These are phyloP conservation scores for Cerrena zonata DNA, from an alignment of 1,284 basidiomycete genomes.

Conservation along the genomic window DNA sequence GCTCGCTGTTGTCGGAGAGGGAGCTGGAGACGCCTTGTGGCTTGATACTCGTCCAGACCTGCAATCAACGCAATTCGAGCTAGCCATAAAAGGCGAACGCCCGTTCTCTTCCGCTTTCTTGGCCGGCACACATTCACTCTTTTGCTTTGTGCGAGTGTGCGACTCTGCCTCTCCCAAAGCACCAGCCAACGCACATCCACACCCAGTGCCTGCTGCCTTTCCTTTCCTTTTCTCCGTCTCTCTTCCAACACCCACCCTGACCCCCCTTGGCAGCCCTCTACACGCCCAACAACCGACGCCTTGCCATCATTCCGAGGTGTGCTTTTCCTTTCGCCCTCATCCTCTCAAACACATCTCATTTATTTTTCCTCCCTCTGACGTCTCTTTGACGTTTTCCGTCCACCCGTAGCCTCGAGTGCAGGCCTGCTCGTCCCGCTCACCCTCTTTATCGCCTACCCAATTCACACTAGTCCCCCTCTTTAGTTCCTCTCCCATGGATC, in stretches of 20 bases:
- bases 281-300: not conserved
- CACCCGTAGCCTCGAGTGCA: conserved; percentile 6
- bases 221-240: not conserved
- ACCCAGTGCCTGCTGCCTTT: not conserved
- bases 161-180: not conserved
- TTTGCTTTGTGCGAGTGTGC: too few relatives aligned
- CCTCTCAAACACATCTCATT: not conserved
- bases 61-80: not conserved
- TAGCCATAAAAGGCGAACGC: conserved; percentile 3
- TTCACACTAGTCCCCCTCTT: not conserved
- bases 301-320: conserved; percentile 5
- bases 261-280: not conserved
- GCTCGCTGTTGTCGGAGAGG: not conserved
- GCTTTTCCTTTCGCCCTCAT: not conserved
- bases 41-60: not conserved
- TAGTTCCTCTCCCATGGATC: not conserved
- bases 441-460: conserved; percentile 1
- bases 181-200: not conserved
- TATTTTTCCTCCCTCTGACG: not conserved
- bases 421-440: conserved; percentile 4
- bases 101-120: conserved; percentile 1
- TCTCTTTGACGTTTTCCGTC: not conserved
- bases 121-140: conserved; percentile 1
- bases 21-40: not conserved
- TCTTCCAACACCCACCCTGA: not conserved